phyloP scores from a whole-genome alignment of 176 grass and related monocot species.

The Chrysopogon serrulatus region DNA sequence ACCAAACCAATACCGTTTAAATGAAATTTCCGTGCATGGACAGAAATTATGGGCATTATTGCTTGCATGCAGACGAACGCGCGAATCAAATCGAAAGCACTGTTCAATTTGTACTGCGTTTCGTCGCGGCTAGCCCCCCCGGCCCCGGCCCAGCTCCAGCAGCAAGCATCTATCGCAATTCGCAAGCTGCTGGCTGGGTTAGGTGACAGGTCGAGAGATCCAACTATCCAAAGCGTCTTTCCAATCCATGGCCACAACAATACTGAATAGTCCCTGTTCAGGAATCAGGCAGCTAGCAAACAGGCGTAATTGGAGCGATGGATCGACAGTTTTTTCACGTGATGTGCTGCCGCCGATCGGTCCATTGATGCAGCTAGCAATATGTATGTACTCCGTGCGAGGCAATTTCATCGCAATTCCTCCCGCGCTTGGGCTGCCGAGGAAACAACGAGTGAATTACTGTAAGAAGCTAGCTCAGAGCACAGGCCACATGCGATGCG shows the following conservation, averaged over 20 bases:
- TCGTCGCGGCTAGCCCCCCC: background rate
- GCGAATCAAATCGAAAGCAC: background rate
- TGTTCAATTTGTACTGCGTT: background rate
- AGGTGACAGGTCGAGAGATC: background rate
- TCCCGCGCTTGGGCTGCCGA: background rate
- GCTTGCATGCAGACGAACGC: background rate
- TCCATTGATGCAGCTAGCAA: too few relatives aligned
- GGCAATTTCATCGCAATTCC: slow-evolving; percentile 9
- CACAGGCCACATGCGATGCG: background rate
- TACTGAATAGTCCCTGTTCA: too few relatives aligned
- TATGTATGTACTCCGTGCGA: too few relatives aligned
- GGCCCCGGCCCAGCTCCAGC: too few relatives aligned
- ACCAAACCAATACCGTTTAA: background rate
- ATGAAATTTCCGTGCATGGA: background rate
- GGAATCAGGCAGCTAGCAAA: background rate
- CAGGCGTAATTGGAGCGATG: too few relatives aligned
- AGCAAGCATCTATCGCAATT: background rate
- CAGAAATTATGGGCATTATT: background rate
- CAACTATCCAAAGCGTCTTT: background rate
- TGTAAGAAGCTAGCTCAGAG: background rate
- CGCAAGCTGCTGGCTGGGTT: background rate
- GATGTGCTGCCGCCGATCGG: background rate
- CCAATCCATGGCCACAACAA: background rate
- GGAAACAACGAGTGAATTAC: slow-evolving; percentile 13
- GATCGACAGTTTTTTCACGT: background rate